Base-by-base conservation (phyloP, 345 rosid species). In the Lepidium aucheri region DNA sequence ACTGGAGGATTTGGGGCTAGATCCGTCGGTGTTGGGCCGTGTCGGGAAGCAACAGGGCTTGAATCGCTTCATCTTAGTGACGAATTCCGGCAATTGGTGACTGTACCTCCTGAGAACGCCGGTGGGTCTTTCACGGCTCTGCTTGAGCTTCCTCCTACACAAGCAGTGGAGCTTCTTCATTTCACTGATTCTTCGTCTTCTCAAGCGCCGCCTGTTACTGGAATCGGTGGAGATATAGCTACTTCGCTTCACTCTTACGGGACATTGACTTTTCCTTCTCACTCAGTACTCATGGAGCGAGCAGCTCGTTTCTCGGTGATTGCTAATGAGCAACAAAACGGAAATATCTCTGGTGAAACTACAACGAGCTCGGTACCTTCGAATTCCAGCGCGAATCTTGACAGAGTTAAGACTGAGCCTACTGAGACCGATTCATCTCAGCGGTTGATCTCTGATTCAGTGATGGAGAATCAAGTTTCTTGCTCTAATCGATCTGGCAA, bases 151-250 rank as follows among this genome's bases (percentile, higher is more conserved):
- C 85, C 91, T 7, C 51, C 85, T 13, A 78, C 82, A 15, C 85
- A 80, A 71, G 91, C 86, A 0, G 58, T 86, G 57, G 85, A 80
- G 74, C 88, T 84, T 49, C 91, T 86, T 9, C 82, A 86, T 73
- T 80, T 79, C 44, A 62, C 84, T 10, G 82, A 78, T 17, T 69
- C 86, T 1, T 60, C 64, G 10, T 68, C 78, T 47, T 63, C 72
- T 35, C 79, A 65, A 53, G 33, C 63, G 9, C 12, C 66, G 8
- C 24, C 51, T 2, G 60, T 13, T 20, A 13, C 51, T 14, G 78
- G 45, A n/a, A 60, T 47, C 43, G 72, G 52, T 16, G 74, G 66
- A 46, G 74, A 70, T 42, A 61, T 73, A 41, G 55, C 75, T 18
- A 61, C 72, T 1, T 41, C 68, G 68, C 67, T 68, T 53, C 66